phyloP scores from a whole-genome alignment of 1,139 yeast species.

The Sugiyamaella neomexicana region DNA sequence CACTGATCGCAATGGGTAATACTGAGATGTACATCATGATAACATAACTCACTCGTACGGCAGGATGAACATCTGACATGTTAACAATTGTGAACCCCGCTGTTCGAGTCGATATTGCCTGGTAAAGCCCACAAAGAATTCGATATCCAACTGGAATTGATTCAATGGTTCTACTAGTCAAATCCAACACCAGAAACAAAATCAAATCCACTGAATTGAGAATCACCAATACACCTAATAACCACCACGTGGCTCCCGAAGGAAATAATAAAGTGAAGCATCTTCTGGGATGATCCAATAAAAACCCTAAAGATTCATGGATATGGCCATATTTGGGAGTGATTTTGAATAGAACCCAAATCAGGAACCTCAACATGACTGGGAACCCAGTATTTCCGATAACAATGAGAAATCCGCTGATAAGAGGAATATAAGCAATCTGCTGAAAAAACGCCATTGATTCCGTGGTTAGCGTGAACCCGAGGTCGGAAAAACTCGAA shows the following conservation, averaged over 20 bases:
- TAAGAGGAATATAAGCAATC: slow-evolving; percentile 63
- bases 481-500: slow-evolving; percentile 81
- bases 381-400: slow-evolving; percentile 97
- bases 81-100: slow-evolving; percentile 83
- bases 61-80: slow-evolving; percentile 73
- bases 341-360: slow-evolving; percentile 73
- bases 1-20: slow-evolving; percentile 91
- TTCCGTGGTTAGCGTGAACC: slow-evolving; percentile 74
- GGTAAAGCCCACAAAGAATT: slow-evolving; percentile 79
- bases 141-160: slow-evolving; percentile 64
- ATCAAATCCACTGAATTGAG: slow-evolving; percentile 77
- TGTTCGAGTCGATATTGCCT: slow-evolving; percentile 90
- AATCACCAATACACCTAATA: slow-evolving; percentile 66
- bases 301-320: slow-evolving; percentile 75
- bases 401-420: slow-evolving; percentile 67
- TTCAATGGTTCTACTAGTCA: slow-evolving; percentile 48
- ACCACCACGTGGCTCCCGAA: slow-evolving; percentile 93
- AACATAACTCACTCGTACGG: slow-evolving; percentile 89
- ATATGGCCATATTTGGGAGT: slow-evolving; percentile 55
- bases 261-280: slow-evolving; percentile 93
- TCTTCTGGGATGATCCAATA: slow-evolving; percentile 94
- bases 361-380: slow-evolving; percentile 67
- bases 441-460: slow-evolving; percentile 68
- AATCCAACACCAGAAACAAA: slow-evolving; percentile 75
- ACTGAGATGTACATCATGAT: slow-evolving; percentile 98